Base-by-base conservation (phyloP, 768 basidiomycete genomes). In the Xerocomellus dryophilus region DNA sequence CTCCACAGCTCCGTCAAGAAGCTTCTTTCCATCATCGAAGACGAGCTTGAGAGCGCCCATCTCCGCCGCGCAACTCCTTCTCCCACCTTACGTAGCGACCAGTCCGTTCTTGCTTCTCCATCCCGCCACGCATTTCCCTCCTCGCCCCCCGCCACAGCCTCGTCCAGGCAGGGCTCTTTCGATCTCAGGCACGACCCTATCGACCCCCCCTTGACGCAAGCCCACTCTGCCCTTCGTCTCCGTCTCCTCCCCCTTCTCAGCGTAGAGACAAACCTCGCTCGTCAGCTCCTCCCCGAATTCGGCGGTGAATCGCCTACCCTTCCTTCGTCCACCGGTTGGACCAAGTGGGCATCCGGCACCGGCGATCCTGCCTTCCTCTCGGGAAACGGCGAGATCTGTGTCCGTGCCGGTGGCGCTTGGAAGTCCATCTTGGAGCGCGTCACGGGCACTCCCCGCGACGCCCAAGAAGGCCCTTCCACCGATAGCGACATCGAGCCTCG, bases 381-480 rank as follows among this genome's bases (percentile, higher is more conserved):
- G 1, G 54, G 54, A 1, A 38, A n/a, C 0, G 54, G 56, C 0
- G 78, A 80, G 25, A 68, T 82, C 6, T 74, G 74, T 57, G 82
- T 86, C 17, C 78, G 81, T 6, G 79, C 83, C 0, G 83, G 84
- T 0, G 77, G 74, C 43, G 77, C 77, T 4, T 87, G 84, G 85
- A 85, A 86, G 66, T 61, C 66, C 7, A 60, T 79, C 18, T 60
- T 86, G 11, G 70, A 64, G 47, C 61, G 41, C 41, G 61, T 53
- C 51, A 53, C 56, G 17, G 58, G 46, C 48, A 32, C 44, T 1
- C 36, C 36, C 10, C 54, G 44, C 38, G 43, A 9, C 18, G 0
- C 27, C 3, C 5, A 35, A 36, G 6, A 42, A 10, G 53, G 32
- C 48, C 35, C 8, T 42, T 29, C 18, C 9, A 51, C 50, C 12